These are phyloP conservation scores for Ottelia alismoides DNA, from an alignment of 106 monocot species.

Conservation along the genomic window DNA sequence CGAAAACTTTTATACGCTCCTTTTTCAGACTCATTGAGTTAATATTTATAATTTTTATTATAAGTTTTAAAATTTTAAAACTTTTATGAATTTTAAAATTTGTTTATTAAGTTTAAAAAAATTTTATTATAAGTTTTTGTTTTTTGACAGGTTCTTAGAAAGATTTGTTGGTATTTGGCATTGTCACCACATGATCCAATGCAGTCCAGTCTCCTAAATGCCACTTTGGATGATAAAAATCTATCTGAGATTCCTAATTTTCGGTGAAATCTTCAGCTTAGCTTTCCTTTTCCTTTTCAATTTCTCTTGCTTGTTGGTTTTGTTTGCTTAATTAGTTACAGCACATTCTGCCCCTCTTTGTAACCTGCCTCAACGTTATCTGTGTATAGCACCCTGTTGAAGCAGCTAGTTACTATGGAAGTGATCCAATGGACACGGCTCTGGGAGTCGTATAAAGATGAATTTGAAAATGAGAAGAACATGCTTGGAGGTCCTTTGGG, in stretches of 20 bases:
- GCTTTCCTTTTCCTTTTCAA: no score
- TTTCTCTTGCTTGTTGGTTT: no score
- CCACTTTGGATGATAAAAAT: conserved; percentile 92
- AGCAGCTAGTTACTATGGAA: conserved; percentile 98
- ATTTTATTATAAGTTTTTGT: neutral
- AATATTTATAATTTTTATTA: neutral
- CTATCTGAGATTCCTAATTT: conserved; percentile 89
- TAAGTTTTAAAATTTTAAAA: no score
- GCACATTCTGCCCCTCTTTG: no score
- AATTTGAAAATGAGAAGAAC: conserved; percentile 87
- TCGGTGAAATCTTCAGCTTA: conserved; percentile 29
- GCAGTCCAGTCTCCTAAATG: conserved; percentile 97
- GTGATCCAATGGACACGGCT: conserved; percentile 87
- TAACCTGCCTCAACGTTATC: no score
- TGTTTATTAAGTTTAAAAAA: neutral
- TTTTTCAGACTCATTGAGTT: neutral
- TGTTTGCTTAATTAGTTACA: no score
- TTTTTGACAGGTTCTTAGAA: conserved; percentile 59
- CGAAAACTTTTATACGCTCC: neutral
- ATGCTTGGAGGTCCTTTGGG: conserved; percentile 66
- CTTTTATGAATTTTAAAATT: no score
- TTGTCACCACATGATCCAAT: conserved; percentile 93
- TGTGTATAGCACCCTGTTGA: conserved; percentile 59
- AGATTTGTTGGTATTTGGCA: conserved; percentile 97
- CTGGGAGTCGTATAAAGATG: conserved; percentile 78